A percentile compares a stretch with the other conserved stretches of the same genome.
Conservation (phyloP, 108 stramenopile genomes). For the Bacterosira constricta region DNA sequence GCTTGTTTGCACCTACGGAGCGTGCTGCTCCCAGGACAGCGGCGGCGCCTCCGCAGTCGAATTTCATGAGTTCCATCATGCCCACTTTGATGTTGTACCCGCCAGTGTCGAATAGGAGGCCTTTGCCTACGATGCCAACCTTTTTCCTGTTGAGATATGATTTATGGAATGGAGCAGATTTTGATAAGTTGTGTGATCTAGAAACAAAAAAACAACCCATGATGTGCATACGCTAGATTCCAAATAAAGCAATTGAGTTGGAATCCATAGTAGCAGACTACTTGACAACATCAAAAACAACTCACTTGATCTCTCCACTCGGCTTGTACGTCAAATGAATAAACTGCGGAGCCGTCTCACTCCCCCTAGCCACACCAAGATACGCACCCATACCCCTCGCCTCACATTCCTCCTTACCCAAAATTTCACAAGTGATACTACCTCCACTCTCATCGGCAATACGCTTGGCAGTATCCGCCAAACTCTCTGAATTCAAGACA, state of each 20-base stretch:
- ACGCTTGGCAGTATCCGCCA: conserved; percentile 85
- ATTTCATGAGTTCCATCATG: conserved; percentile 99
- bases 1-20: conserved; percentile 64
- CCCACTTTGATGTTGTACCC: conserved; percentile 99
- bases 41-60: conserved; percentile 97
- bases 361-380: conserved; percentile 91
- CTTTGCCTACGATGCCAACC: conserved; percentile 94
- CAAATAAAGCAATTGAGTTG: not conserved
- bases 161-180: not conserved
- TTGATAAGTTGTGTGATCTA: not conserved
- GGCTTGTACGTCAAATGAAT: conserved; percentile 95
- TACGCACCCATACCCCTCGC: conserved; percentile 91
- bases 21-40: conserved; percentile 88
- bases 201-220: not conserved
- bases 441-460: conserved; percentile 83
- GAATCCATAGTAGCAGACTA: not conserved
- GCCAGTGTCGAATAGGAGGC: conserved; percentile 97
- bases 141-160: conserved; percentile 59
- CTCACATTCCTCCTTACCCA: conserved; percentile 89
- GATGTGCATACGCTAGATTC: no score
- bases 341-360: conserved; percentile 93
- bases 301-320: conserved; percentile 41
- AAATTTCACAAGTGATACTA: conserved; percentile 70
- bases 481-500: conserved; percentile 81
- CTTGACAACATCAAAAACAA: not conserved